phyloP scores from a whole-genome alignment of 2,329 filamentous ascomycete species.

The Sclerotinia subarctica region DNA sequence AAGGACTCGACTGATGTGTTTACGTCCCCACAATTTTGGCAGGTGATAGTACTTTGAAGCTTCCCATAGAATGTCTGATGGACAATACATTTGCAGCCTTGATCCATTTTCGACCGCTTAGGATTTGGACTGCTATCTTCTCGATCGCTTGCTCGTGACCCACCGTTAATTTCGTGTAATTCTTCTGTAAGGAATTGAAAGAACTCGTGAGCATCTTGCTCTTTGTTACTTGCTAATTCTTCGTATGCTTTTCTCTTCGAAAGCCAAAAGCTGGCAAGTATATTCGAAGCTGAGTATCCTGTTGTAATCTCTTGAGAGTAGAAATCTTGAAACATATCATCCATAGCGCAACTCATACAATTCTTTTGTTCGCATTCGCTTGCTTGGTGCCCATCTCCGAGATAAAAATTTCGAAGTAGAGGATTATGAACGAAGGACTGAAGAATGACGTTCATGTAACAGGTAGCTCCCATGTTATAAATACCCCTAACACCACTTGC shows the following conservation, averaged over 20 bases:
- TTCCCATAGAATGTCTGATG: slow-evolving; percentile 95
- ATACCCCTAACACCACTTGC: slow-evolving; percentile 87
- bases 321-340: slow-evolving; percentile 71
- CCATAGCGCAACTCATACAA: slow-evolving; percentile 68
- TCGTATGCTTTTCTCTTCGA: slow-evolving; percentile 70
- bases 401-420: slow-evolving; percentile 84
- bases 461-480: slow-evolving; percentile 97
- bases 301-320: slow-evolving; percentile 75
- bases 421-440: slow-evolving; percentile 94
- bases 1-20: slow-evolving; percentile 85
- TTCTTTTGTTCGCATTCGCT: slow-evolving; percentile 64
- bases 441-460: slow-evolving; percentile 95
- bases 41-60: slow-evolving; percentile 85
- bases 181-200: slow-evolving; percentile 94
- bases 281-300: slow-evolving; percentile 84
- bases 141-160: slow-evolving; percentile 43
- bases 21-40: slow-evolving; percentile 78
- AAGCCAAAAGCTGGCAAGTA: slow-evolving; percentile 87
- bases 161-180: slow-evolving; percentile 74
- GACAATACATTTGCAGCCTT: slow-evolving; percentile 77
- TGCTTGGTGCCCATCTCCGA: slow-evolving; percentile 82
- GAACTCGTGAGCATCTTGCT: slow-evolving; percentile 96
- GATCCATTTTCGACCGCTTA: slow-evolving; percentile 34
- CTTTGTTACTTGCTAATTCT: slow-evolving; percentile 82
- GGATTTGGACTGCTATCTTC: slow-evolving; percentile 29